phyloP scores from a whole-genome alignment of 2,329 filamentous ascomycete species.

The Pseudogymnoascus sp. region DNA sequence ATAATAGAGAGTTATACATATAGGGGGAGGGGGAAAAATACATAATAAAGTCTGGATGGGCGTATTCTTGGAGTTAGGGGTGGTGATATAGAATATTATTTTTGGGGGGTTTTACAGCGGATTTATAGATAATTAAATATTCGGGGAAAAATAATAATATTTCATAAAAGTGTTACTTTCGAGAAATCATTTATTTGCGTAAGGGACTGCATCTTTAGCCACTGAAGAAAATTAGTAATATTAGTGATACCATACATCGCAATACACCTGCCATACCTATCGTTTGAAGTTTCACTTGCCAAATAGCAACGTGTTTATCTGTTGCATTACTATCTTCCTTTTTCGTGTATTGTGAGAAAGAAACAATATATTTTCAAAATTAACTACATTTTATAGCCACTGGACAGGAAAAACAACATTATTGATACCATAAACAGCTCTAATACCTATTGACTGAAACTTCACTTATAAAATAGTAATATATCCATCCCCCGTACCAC shows the following conservation, averaged over 20 bases:
- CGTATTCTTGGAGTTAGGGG: neutral
- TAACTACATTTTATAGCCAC: neutral
- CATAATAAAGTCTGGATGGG: neutral
- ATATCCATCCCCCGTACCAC: neutral
- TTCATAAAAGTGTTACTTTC: neutral
- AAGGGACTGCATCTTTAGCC: neutral
- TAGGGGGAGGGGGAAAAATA: neutral
- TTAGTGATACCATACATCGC: neutral
- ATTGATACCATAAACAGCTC: neutral
- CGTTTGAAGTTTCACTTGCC: neutral
- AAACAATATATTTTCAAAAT: neutral
- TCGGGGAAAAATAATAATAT: neutral
- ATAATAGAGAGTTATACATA: neutral
- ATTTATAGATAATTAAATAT: neutral
- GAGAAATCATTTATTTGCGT: neutral
- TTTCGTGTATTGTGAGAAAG: neutral
- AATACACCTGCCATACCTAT: neutral
- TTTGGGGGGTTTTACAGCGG: neutral
- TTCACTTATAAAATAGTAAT: neutral
- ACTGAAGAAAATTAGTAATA: neutral
- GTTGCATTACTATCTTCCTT: neutral
- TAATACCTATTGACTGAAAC: neutral
- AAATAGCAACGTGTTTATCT: neutral
- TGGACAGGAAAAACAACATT: neutral
- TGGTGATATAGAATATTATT: neutral